Conservation (phyloP, 169 alveolate genomes). For the Plasmodium vivax region DNA sequence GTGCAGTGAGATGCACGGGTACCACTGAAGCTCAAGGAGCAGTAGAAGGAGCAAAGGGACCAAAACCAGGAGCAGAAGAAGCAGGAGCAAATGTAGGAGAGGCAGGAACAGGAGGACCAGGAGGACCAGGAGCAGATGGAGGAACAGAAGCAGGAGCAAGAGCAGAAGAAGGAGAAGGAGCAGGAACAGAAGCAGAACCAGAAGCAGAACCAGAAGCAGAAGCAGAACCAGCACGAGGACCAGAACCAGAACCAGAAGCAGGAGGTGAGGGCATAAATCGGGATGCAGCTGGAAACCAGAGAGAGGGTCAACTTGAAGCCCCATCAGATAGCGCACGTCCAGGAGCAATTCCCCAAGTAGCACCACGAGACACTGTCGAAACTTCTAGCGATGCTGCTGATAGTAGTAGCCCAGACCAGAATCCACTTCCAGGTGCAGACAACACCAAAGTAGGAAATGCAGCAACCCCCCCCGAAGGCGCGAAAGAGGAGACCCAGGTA, state of each 20-base stretch:
- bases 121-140: too few species aligned
- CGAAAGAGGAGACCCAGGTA: not conserved
- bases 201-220: too few species aligned
- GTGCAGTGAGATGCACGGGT: not conserved
- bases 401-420: not conserved
- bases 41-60: not conserved
- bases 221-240: too few species aligned
- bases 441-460: not conserved
- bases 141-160: too few species aligned
- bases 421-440: not conserved
- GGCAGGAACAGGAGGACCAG: too few species aligned
- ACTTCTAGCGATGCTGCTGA: not conserved
- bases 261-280: not conserved
- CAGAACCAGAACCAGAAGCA: too few species aligned
- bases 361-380: not conserved
- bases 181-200: too few species aligned
- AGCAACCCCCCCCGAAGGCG: not conserved
- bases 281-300: not conserved
- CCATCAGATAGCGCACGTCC: not conserved
- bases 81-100: not conserved
- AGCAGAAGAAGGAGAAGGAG: too few species aligned
- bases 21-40: not conserved
- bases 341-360: not conserved
- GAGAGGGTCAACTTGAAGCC: not conserved
- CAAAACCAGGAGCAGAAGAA: not conserved